These are phyloP conservation scores for Candida nonsorbophila DNA, from an alignment of 805 yeast genomes.

Conservation along the genomic window DNA sequence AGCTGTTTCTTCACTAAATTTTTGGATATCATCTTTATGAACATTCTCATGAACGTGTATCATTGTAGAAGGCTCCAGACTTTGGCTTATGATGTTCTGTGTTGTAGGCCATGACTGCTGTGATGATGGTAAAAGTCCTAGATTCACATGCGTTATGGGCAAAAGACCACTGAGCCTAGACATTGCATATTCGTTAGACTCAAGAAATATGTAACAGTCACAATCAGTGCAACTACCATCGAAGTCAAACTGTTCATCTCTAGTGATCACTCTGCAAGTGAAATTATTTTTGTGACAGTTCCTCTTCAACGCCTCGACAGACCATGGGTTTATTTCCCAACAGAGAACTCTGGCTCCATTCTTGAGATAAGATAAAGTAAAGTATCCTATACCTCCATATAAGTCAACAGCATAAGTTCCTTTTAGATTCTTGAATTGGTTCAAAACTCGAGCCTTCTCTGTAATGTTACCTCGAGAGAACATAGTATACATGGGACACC, in stretches of 20 bases:
- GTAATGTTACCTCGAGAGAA: conserved; percentile 82
- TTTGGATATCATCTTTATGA: conserved; percentile 34
- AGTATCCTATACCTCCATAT: conserved; percentile 85
- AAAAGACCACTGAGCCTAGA: conserved; percentile 28
- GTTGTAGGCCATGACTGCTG: conserved; percentile 55
- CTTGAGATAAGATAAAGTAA: conserved; percentile 61
- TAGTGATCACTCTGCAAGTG: conserved; percentile 23
- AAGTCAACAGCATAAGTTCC: conserved; percentile 55
- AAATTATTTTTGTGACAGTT: conserved; percentile 48
- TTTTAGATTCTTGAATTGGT: conserved; percentile 28
- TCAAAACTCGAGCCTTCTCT: conserved; percentile 66
- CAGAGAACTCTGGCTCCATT: conserved; percentile 55
- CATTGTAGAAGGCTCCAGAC: conserved; percentile 13
- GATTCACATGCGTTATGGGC: conserved; percentile 55
- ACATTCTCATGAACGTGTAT: conserved; percentile 79
- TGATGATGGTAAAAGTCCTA: conserved; percentile 77
- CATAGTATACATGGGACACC: conserved; percentile 88
- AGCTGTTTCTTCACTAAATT: conserved; percentile 13
- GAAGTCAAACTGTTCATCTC: conserved; percentile 22
- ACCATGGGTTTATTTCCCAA: conserved; percentile 87
- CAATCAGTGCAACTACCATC: conserved; percentile 17
- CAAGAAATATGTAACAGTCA: conserved; percentile 51
- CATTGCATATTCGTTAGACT: conserved; percentile 52
- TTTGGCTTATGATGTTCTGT: conserved; percentile 2
- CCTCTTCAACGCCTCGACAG: conserved; percentile 60